Evolutionary conservation across 257 asterid species (phyloP).

Genomic region (Petunia secreta): DNA sequence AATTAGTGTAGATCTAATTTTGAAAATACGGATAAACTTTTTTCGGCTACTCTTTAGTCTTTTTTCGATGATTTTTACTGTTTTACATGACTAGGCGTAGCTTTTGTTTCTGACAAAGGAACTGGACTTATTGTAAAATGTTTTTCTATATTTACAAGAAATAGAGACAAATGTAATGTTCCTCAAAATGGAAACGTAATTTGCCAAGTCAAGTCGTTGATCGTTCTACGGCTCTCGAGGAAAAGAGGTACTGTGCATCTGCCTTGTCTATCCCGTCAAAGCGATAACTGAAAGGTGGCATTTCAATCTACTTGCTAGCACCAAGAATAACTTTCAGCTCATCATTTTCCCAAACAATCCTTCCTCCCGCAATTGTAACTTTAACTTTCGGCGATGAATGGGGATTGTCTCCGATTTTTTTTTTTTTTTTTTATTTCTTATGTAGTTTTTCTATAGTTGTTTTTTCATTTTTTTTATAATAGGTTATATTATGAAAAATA

Average conservation of each 20-base stretch:
- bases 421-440: too few species aligned
- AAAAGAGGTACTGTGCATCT: constrained; percentile 58
- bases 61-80: too few species aligned
- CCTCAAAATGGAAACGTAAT: background rate
- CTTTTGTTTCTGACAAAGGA: too few species aligned
- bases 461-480: too few species aligned
- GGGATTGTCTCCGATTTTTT: too few species aligned
- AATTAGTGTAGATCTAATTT: too few species aligned
- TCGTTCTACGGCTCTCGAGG: constrained; percentile 71
- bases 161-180: background rate
- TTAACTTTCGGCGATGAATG: constrained; percentile 52
- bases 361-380: constrained; percentile 89
- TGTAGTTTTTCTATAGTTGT: too few species aligned
- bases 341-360: constrained; percentile 83
- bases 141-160: constrained; percentile 22
- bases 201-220: constrained; percentile 33
- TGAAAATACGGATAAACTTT: too few species aligned
- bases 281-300: constrained; percentile 81
- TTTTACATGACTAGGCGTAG: too few species aligned
- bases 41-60: too few species aligned
- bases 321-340: constrained; percentile 70
- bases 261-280: constrained; percentile 69
- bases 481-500: too few species aligned
- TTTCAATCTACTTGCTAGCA: constrained; percentile 70
- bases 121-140: too few species aligned